phyloP scores from a whole-genome alignment of 257 asterid species.

The Jacaranda copaia region DNA sequence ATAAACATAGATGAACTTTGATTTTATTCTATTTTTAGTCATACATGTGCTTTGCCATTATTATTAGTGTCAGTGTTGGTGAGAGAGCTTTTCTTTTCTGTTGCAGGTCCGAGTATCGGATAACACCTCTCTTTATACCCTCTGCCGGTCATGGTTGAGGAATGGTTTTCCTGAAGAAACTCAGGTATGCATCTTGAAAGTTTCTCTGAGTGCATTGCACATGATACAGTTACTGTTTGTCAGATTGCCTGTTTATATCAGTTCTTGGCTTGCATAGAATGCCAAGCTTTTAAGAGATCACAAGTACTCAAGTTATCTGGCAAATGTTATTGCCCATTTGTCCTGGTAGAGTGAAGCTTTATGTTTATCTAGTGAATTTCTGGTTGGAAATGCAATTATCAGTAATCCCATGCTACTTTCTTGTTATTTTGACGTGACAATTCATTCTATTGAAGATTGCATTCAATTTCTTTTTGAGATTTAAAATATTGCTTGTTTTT shows the following conservation, averaged over 20 bases:
- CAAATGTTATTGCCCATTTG: not conserved
- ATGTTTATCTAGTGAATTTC: not conserved
- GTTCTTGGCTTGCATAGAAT: not conserved
- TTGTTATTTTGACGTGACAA: not conserved
- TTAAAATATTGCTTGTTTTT: not conserved
- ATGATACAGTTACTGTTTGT: not conserved
- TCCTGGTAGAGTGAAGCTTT: not conserved
- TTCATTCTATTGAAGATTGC: constrained; percentile 4
- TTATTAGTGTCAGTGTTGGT: constrained; percentile 15
- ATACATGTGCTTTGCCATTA: not conserved
- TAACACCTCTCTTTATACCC: constrained; percentile 72
- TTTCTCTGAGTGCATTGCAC: constrained; percentile 20
- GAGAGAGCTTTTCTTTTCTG: constrained; percentile 24
- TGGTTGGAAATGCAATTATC: constrained; percentile 9
- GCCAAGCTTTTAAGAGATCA: not conserved
- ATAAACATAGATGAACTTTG: not conserved
- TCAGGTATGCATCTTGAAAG: constrained; percentile 61
- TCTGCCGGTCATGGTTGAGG: constrained; percentile 89
- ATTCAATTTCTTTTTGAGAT: constrained; percentile 6
- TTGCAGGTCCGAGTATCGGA: constrained; percentile 74
- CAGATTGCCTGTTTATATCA: constrained; percentile 10
- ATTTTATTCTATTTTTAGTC: not conserved
- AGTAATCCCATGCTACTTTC: not conserved
- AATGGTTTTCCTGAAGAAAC: constrained; percentile 77
- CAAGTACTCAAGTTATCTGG: not conserved